A percentile compares a stretch with the other conserved stretches of the same genome.
These are phyloP conservation scores for Omphalotus olearius DNA, from an alignment of 1,284 basidiomycete genomes.

Conservation along the genomic window DNA sequence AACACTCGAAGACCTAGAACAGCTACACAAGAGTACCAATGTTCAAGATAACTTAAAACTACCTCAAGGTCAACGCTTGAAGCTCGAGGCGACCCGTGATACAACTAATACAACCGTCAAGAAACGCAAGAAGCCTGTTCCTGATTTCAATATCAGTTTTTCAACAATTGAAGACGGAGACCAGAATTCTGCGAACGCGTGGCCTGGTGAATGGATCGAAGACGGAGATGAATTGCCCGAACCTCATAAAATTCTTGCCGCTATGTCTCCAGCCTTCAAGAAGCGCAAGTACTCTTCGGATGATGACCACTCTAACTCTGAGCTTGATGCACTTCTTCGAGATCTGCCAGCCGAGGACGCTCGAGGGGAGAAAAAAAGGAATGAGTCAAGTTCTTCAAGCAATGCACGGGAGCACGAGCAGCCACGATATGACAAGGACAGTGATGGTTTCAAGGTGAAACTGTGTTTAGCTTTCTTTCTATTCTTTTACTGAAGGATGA, in stretches of 20 bases:
- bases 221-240: slow-evolving; percentile 50
- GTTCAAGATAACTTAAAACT: slow-evolving; percentile 37
- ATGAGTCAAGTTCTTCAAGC: slow-evolving; percentile 6
- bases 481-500: too few relatives aligned
- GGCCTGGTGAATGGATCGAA: slow-evolving; percentile 17
- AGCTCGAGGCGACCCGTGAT: slow-evolving; percentile 29
- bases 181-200: background rate
- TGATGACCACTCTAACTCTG: slow-evolving; percentile 33
- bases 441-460: too few relatives aligned
- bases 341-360: slow-evolving; percentile 15
- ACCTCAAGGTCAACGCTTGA: slow-evolving; percentile 40
- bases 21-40: slow-evolving; percentile 40
- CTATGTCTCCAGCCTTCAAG: slow-evolving; percentile 1
- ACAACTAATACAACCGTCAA: slow-evolving; percentile 8
- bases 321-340: slow-evolving; percentile 29
- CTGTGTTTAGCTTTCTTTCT: too few relatives aligned
- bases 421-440: background rate
- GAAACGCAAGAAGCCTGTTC: slow-evolving; percentile 30
- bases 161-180: slow-evolving; percentile 35
- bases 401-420: background rate
- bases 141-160: slow-evolving; percentile 53
- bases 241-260: slow-evolving; percentile 29
- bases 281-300: slow-evolving; percentile 21
- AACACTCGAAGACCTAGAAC: slow-evolving; percentile 38
- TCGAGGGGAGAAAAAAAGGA: background rate